Evolutionary conservation across 2,329 filamentous ascomycete species (phyloP).

Genomic region (Aspergillus aculeatus): DNA sequence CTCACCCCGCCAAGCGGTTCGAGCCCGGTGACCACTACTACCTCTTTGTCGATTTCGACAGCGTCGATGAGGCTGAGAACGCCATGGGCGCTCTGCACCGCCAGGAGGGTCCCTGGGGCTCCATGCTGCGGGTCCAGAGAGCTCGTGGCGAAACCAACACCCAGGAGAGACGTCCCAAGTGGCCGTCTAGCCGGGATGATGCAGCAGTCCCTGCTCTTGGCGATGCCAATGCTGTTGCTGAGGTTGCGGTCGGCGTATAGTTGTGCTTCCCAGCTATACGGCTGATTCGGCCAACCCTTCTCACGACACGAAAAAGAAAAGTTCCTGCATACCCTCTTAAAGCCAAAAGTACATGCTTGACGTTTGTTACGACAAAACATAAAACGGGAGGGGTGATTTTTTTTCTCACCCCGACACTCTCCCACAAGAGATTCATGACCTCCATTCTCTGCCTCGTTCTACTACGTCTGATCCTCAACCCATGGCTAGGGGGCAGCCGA

Average conservation of each 20-base stretch:
- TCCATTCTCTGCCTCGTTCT: neutral
- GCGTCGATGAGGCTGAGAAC: slow-evolving; percentile 52
- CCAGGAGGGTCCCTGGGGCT: slow-evolving; percentile 41
- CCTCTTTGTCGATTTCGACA: slow-evolving; percentile 64
- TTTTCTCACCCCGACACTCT: neutral
- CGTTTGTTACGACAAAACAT: slow-evolving; percentile 7
- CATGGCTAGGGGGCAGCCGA: slow-evolving; percentile 21
- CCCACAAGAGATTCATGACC: slow-evolving; percentile 2
- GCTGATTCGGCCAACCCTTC: neutral
- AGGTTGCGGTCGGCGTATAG: slow-evolving; percentile 10
- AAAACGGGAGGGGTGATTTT: neutral
- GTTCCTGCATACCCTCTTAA: neutral
- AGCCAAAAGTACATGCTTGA: slow-evolving; percentile 5
- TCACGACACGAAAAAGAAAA: neutral
- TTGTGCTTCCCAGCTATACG: neutral
- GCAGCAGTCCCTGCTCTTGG: neutral
- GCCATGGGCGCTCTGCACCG: slow-evolving; percentile 50
- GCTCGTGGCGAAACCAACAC: slow-evolving; percentile 41
- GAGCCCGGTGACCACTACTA: slow-evolving; percentile 60
- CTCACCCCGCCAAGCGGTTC: slow-evolving; percentile 55
- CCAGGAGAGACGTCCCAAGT: slow-evolving; percentile 27
- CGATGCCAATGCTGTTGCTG: neutral
- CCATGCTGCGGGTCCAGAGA: slow-evolving; percentile 39
- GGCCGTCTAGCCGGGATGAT: slow-evolving; percentile 16
- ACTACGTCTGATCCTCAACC: neutral